A percentile compares a stretch with the other conserved stretches of the same genome.
These are phyloP conservation scores for Apiospora saccharicola DNA, from an alignment of 2,329 filamentous ascomycete species.

Conservation along the genomic window DNA sequence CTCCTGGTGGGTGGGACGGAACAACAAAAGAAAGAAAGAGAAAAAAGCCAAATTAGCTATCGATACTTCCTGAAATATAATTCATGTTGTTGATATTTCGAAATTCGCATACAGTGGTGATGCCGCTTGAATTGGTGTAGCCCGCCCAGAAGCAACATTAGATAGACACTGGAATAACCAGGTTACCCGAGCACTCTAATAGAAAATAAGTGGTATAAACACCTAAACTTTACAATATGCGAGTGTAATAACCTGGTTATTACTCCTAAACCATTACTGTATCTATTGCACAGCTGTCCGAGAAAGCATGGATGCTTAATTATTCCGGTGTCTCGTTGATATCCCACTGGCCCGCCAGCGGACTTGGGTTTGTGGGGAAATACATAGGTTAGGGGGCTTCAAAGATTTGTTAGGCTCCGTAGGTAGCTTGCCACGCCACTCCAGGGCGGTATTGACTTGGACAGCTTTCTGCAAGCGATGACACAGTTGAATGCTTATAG, in stretches of 20 bases:
- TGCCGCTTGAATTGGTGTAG: neutral
- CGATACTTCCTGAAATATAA: neutral
- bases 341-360: neutral
- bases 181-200: no score
- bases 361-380: neutral
- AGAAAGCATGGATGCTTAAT: no score
- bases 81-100: neutral
- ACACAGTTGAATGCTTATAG: neutral
- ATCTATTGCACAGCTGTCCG: no score
- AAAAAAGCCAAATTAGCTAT: neutral
- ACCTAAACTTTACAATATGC: no score
- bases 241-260: no score
- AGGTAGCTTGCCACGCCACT: neutral
- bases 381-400: neutral
- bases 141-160: no score
- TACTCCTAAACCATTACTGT: no score
- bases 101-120: neutral
- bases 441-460: neutral
- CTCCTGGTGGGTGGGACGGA: neutral
- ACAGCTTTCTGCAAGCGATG: neutral
- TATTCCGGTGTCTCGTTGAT: no score
- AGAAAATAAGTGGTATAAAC: no score
- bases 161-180: no score
- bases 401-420: no score
- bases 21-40: neutral